phyloP scores from a whole-genome alignment of 2,329 filamentous ascomycete species.

The Sordariomycetes sp. region DNA sequence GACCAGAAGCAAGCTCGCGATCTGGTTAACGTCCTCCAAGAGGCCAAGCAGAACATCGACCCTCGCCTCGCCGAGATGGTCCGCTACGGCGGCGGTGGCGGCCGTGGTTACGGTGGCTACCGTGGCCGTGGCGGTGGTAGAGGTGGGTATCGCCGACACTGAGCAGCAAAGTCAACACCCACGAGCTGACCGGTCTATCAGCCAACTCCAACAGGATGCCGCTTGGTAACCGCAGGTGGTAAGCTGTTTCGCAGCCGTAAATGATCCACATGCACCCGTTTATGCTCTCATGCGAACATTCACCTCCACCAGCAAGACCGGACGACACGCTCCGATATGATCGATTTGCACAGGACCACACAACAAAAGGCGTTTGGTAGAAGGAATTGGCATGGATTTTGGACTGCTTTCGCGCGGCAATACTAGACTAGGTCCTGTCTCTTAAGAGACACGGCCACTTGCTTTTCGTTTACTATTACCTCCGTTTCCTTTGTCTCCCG shows the following conservation, averaged over 20 bases:
- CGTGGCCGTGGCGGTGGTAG: slow-evolving; percentile 49
- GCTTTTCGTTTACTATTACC: too few species aligned
- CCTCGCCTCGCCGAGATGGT: slow-evolving; percentile 93
- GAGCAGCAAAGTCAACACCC: slow-evolving; percentile 17
- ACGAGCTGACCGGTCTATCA: slow-evolving; percentile 25
- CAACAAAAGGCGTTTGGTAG: too few species aligned
- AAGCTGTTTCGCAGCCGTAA: slow-evolving; percentile 12
- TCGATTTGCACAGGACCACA: too few species aligned
- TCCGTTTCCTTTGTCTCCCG: too few species aligned
- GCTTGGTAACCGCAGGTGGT: slow-evolving; percentile 42
- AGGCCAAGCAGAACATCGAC: slow-evolving; percentile 97
- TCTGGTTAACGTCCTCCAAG: slow-evolving; percentile 81
- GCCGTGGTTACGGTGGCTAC: slow-evolving; percentile 64
- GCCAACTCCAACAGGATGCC: slow-evolving; percentile 42
- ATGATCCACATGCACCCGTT: too few species aligned
- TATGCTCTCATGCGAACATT: too few species aligned
- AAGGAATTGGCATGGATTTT: too few species aligned
- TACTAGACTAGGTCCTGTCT: too few species aligned
- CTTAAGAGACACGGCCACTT: too few species aligned
- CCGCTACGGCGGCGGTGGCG: slow-evolving; percentile 79
- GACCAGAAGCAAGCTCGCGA: slow-evolving; percentile 95
- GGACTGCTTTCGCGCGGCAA: too few species aligned
- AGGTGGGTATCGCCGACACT: slow-evolving; percentile 33
- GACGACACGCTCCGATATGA: too few species aligned
- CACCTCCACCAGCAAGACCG: too few species aligned